Conservation (phyloP, 148 eudicot species). For the Linanthus parryae region DNA sequence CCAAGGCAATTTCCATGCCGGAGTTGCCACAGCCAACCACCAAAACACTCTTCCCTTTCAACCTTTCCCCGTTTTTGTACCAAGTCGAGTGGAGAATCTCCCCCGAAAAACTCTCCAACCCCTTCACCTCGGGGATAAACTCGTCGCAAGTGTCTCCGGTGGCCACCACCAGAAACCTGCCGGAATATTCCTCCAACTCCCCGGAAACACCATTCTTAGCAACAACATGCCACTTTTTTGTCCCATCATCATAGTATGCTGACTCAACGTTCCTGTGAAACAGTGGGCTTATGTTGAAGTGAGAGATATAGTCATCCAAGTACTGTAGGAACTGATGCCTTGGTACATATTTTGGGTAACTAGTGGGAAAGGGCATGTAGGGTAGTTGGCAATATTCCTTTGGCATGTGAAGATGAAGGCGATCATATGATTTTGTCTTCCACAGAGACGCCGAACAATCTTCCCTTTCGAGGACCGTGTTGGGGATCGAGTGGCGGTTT, state of each 20-base stretch:
- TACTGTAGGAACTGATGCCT: slow-evolving; percentile 36
- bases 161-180: slow-evolving; percentile 72
- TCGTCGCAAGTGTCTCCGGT: slow-evolving; percentile 62
- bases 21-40: slow-evolving; percentile 91
- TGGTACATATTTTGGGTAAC: slow-evolving; percentile 38
- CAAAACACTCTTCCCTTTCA: slow-evolving; percentile 37
- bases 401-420: slow-evolving; percentile 66
- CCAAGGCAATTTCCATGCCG: slow-evolving; percentile 78
- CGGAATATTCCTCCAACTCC: slow-evolving; percentile 36
- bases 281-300: slow-evolving; percentile 47
- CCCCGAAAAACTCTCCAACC: slow-evolving; percentile 46
- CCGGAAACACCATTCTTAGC: slow-evolving; percentile 8
- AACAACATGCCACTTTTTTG: slow-evolving; percentile 38
- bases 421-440: slow-evolving; percentile 62
- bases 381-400: slow-evolving; percentile 62
- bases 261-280: slow-evolving; percentile 34
- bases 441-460: slow-evolving; percentile 61
- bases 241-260: slow-evolving; percentile 33
- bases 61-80: slow-evolving; percentile 52
- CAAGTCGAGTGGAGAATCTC: slow-evolving; percentile 56
- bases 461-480: slow-evolving; percentile 58
- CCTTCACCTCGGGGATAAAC: slow-evolving; percentile 47
- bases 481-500: slow-evolving; percentile 43
- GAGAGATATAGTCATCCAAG: slow-evolving; percentile 49
- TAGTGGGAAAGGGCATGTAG: slow-evolving; percentile 28